phyloP scores from a whole-genome alignment of 2,329 filamentous ascomycete genomes.

The Verticillium klebahnii region DNA sequence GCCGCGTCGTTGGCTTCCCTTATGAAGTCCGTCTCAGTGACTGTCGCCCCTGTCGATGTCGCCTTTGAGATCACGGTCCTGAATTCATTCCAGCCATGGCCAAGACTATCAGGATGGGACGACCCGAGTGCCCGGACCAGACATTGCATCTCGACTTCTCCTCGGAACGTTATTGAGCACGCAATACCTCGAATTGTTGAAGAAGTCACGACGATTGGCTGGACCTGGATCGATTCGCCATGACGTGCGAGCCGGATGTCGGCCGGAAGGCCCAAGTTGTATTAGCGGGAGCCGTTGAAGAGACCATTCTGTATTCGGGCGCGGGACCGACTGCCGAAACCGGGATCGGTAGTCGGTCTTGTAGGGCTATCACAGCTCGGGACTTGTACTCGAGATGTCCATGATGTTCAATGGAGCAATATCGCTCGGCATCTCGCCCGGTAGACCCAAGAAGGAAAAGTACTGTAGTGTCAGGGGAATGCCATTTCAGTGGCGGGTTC shows the following conservation, averaged over 20 bases:
- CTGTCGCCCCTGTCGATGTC: not conserved
- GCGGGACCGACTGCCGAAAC: constrained; percentile 9
- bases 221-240: not conserved
- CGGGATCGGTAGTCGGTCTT: not conserved
- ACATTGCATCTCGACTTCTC: not conserved
- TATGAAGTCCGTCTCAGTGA: not conserved
- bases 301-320: not conserved
- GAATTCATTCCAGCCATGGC: not conserved
- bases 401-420: not conserved
- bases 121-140: not conserved
- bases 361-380: not conserved
- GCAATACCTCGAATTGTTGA: not conserved
- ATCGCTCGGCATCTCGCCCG: not conserved
- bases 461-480: not conserved
- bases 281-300: not conserved
- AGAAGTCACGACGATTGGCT: not conserved
- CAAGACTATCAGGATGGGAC: not conserved
- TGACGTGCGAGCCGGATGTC: constrained; percentile 3
- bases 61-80: not conserved
- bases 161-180: not conserved
- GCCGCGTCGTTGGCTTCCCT: not conserved
- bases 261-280: constrained; percentile 5
- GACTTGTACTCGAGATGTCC: not conserved
- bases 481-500: not conserved
- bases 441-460: not conserved